Base-by-base conservation (phyloP, 345 rosid genomes). In the Laguncularia racemosa region DNA sequence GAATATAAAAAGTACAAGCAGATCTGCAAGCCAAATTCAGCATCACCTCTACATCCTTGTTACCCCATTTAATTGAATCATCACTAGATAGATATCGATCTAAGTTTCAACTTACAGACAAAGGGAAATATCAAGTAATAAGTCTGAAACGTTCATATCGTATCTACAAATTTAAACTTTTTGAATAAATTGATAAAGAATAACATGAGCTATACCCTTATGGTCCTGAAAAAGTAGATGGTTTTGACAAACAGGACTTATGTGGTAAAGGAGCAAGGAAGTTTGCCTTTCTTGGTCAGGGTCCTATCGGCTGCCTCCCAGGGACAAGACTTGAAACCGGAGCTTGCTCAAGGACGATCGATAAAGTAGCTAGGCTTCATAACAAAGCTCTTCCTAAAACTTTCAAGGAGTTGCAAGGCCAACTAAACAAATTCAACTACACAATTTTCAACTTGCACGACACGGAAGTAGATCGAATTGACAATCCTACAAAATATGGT, bases 231-330 rank as follows among this genome's bases (percentile, higher is more conserved):
- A 14, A 60, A 48, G 28, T 52, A 52, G 21, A 19, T 2, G 1
- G 5, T 16, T 18, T 47, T 47, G 50, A 33, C 40, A 6, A 4
- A 33, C 66, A 69, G 78, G 68, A 52, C 43, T 14, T 74, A 6
- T 63, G 66, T 51, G 28, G 14, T 1, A 38, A 14, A 20, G 78
- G 78, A 23, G 74, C 66, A 52, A 63, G 69, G 58, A 74, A 66
- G 52, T 62, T 74, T 52, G 72, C 44, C 23, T 52, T 69, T 20
- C 50, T 69, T 2, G 50, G 48, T 14, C 45, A 20, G 46, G 57
- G 44, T 13, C 74, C 72, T 2, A 18, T 74, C 40, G 72, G 74
- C 26, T 66, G 66, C 50, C 14, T 55, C 0, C 74, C 78, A 0
- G 4, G 2, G 4, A 23, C 54, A 7, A 57, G 57, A 59, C 17